Evolutionary conservation across 176 grass and related monocot genomes (phyloP).

Genomic region (Bonia amplexicaulis): DNA sequence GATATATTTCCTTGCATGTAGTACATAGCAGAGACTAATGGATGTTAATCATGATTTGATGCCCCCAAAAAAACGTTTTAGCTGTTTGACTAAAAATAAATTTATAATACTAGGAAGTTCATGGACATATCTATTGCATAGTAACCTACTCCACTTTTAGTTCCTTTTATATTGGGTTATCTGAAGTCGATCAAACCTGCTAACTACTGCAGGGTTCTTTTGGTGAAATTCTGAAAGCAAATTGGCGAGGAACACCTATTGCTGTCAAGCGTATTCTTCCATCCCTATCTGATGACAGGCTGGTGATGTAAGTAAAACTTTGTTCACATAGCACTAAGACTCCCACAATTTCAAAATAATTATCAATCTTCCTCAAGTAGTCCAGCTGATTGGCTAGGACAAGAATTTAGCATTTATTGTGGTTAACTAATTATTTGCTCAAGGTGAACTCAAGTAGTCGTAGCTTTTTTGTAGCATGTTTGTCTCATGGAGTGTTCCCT

Average conservation of each 20-base stretch:
- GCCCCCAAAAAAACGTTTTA: neutral
- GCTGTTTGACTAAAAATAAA: neutral
- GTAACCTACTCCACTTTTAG: neutral
- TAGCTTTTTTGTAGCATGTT: neutral
- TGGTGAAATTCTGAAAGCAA: conserved; percentile 99
- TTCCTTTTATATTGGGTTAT: neutral
- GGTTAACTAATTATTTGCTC: neutral
- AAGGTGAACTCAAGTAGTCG: neutral
- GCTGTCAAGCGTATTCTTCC: conserved; percentile 99
- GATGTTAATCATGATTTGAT: conserved; percentile 19
- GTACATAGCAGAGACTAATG: neutral
- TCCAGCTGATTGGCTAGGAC: neutral
- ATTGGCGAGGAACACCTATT: conserved; percentile 98
- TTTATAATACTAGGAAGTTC: neutral
- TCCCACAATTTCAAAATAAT: neutral
- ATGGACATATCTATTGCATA: neutral
- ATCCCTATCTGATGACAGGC: conserved; percentile 90
- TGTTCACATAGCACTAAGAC: neutral
- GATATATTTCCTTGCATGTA: neutral
- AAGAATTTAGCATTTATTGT: neutral
- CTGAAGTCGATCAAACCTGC: conserved; percentile 28
- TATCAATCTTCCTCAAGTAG: neutral
- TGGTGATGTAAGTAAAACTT: conserved; percentile 73
- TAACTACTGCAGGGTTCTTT: conserved; percentile 79
- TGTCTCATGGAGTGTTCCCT: conserved; percentile 7